Evolutionary conservation across 106 monocot genomes (phyloP).

Genomic region (Hemerocallis citrina): DNA sequence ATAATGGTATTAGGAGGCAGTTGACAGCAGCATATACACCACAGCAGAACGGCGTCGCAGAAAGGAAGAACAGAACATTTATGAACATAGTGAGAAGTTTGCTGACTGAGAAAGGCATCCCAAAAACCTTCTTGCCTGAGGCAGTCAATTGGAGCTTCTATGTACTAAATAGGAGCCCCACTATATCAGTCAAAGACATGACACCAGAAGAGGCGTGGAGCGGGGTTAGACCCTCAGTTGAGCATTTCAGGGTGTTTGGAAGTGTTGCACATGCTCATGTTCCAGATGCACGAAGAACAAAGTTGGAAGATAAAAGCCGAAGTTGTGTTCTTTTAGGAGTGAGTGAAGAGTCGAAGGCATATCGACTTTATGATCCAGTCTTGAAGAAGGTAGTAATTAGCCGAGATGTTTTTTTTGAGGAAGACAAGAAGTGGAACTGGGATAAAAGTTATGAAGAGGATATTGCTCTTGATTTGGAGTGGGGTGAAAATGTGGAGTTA

Average conservation of each 20-base stretch:
- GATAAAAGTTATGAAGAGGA: background rate
- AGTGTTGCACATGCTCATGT: background rate
- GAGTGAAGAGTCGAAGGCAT: background rate
- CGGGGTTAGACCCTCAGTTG: background rate
- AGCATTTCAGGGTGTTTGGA: background rate
- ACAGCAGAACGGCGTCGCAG: background rate
- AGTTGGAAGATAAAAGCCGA: background rate
- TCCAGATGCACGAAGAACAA: background rate
- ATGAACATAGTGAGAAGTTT: conserved; percentile 7
- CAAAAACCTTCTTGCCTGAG: conserved; percentile 3
- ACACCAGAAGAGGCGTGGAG: conserved; percentile 4
- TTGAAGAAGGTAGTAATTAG: background rate
- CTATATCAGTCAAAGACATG: background rate
- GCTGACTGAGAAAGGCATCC: background rate
- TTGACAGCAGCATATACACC: background rate
- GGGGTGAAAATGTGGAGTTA: background rate
- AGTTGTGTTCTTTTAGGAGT: background rate
- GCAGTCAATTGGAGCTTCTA: conserved; percentile 9
- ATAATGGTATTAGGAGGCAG: background rate
- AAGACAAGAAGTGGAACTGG: background rate
- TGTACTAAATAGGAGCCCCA: conserved; percentile 7
- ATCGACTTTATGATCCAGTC: background rate
- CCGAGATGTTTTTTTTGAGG: background rate
- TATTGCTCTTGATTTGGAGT: background rate
- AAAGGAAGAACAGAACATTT: conserved; percentile 2